phyloP scores from a whole-genome alignment of 192 early-diverging fungal species.

The Geranomyces variabilis region DNA sequence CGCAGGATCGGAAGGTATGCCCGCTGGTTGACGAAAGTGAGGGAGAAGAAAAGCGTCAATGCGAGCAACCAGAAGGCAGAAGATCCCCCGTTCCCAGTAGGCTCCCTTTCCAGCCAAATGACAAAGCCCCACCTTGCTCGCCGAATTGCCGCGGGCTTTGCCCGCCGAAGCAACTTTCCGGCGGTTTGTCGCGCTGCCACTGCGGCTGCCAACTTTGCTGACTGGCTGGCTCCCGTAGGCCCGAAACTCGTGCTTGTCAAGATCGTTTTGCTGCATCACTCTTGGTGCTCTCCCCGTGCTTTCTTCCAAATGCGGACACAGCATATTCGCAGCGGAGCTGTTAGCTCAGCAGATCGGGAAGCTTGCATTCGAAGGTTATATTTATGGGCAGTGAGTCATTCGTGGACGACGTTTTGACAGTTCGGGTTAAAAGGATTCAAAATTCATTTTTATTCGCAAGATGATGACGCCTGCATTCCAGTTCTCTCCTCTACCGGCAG shows the following conservation, averaged over 20 bases:
- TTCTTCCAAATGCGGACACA: too few species aligned
- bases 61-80: neutral
- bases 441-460: too few species aligned
- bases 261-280: too few species aligned
- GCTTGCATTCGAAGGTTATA: too few species aligned
- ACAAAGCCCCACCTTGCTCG: neutral
- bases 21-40: neutral
- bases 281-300: too few species aligned
- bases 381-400: too few species aligned
- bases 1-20: neutral
- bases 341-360: too few species aligned
- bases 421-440: too few species aligned
- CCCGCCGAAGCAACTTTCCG: conserved; percentile 8
- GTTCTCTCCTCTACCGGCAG: too few species aligned
- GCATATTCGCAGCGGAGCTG: too few species aligned
- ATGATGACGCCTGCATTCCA: too few species aligned
- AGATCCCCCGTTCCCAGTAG: neutral
- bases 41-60: neutral
- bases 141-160: neutral
- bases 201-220: conserved; percentile 3
- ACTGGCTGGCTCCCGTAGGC: neutral
- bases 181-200: neutral
- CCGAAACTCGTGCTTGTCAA: neutral
- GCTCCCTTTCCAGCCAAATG: neutral
- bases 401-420: too few species aligned